These are phyloP conservation scores for Pseudoturritis turrita DNA, from an alignment of 345 rosid genomes.

Conservation along the genomic window DNA sequence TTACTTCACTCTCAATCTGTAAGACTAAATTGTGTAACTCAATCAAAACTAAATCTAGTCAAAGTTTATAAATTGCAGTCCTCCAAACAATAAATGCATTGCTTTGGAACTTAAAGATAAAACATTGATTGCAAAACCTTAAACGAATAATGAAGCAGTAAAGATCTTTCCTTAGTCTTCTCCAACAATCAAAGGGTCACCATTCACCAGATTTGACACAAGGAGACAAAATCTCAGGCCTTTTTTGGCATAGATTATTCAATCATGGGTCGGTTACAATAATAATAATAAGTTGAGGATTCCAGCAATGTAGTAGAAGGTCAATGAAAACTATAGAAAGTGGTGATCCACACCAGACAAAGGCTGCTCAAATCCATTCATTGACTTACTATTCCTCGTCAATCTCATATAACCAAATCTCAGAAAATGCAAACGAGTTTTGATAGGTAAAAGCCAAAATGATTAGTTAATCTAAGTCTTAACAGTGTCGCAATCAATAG, in stretches of 20 bases:
- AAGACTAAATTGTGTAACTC: background rate
- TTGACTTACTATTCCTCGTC: constrained; percentile 23
- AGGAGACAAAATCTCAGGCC: constrained; percentile 2
- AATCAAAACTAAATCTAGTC: background rate
- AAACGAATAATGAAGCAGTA: background rate
- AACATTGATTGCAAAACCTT: background rate
- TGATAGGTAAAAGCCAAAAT: background rate
- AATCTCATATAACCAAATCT: background rate
- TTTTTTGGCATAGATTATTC: background rate
- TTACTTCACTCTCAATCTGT: background rate
- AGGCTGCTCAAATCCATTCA: constrained; percentile 5
- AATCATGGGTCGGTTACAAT: background rate
- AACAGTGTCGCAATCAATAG: constrained; percentile 4
- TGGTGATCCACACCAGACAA: constrained; percentile 14
- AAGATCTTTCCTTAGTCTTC: background rate
- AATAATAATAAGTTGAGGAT: background rate
- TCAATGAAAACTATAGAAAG: constrained; percentile 17
- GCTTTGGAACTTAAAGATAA: background rate
- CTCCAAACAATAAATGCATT: constrained; percentile 1
- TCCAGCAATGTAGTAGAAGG: background rate
- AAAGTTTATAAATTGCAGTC: constrained; percentile 8
- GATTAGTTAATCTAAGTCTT: background rate
- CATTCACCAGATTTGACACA: background rate
- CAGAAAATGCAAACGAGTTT: background rate
- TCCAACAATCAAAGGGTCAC: background rate